Evolutionary conservation across 495 filamentous ascomycete genomes (phyloP).

Genomic region (Hapsidospora chrysogenum): DNA sequence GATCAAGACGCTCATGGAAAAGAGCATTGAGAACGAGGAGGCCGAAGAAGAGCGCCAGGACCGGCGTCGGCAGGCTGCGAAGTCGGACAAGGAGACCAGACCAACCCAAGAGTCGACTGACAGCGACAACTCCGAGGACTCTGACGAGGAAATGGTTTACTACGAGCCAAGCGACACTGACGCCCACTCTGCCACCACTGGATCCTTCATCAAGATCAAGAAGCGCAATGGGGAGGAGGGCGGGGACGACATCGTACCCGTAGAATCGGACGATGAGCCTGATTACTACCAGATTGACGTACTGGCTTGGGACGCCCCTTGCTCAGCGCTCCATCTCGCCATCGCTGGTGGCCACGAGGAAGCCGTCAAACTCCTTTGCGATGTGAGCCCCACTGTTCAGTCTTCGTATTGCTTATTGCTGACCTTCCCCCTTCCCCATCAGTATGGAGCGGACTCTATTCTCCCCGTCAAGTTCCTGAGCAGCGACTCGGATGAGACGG

Average conservation of each 20-base stretch:
- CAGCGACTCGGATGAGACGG: conserved; percentile 24
- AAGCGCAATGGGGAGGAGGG: conserved; percentile 17
- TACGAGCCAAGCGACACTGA: conserved; percentile 25
- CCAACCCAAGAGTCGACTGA: no score
- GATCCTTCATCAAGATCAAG: conserved; percentile 52
- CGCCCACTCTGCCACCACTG: conserved; percentile 33
- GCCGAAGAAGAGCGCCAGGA: conserved; percentile 43
- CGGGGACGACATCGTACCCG: conserved; percentile 15
- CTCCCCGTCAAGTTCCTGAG: conserved; percentile 45
- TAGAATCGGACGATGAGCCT: conserved; percentile 46
- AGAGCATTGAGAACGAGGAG: conserved; percentile 53
- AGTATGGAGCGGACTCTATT: conserved; percentile 57
- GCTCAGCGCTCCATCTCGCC: conserved; percentile 59
- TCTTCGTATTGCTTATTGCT: not conserved
- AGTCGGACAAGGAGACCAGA: conserved; percentile 4
- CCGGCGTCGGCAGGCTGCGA: conserved; percentile 18
- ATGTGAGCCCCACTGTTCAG: conserved; percentile 9
- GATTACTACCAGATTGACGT: conserved; percentile 67
- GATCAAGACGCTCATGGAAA: conserved; percentile 47
- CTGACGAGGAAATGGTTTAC: conserved; percentile 20
- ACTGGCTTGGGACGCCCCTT: conserved; percentile 55
- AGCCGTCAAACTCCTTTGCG: conserved; percentile 50
- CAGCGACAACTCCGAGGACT: conserved; percentile 10
- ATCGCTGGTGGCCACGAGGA: conserved; percentile 53
- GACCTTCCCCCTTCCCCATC: conserved; percentile 8